phyloP scores from a whole-genome alignment of 2,329 filamentous ascomycete species.

The Torrubiellomyces zombiae region DNA sequence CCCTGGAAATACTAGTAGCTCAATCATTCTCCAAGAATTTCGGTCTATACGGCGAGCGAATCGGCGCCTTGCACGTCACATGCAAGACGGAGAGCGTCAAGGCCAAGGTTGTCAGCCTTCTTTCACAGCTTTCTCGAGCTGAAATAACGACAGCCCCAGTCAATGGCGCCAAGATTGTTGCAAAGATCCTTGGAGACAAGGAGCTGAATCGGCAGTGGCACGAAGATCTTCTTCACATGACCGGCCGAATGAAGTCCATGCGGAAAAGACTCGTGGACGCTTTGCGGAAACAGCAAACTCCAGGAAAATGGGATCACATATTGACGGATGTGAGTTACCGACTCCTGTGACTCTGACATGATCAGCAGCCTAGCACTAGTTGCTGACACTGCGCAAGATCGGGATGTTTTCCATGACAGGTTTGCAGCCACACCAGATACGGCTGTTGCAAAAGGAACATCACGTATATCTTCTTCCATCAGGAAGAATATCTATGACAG shows the following conservation, averaged over 20 bases:
- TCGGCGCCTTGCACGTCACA: slow-evolving; percentile 11
- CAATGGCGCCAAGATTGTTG: slow-evolving; percentile 1
- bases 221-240: slow-evolving; percentile 2
- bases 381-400: too few relatives aligned
- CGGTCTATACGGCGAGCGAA: slow-evolving; percentile 19
- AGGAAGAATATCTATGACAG: too few relatives aligned
- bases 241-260: slow-evolving; percentile 31
- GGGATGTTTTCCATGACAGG: too few relatives aligned
- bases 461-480: too few relatives aligned
- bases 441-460: too few relatives aligned
- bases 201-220: slow-evolving; percentile 1
- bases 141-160: slow-evolving; percentile 2
- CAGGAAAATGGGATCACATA: slow-evolving; percentile 6
- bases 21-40: slow-evolving; percentile 22
- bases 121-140: not conserved
- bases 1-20: slow-evolving; percentile 11
- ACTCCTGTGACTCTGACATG: too few relatives aligned
- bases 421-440: too few relatives aligned
- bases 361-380: too few relatives aligned
- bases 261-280: slow-evolving; percentile 41
- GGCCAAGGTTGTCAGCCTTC: not conserved
- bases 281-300: slow-evolving; percentile 9
- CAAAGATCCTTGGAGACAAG: not conserved
- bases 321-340: too few relatives aligned
- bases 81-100: not conserved